These are phyloP conservation scores for Drechslerella dactyloides DNA, from an alignment of 2,329 filamentous ascomycete genomes.

Conservation along the genomic window DNA sequence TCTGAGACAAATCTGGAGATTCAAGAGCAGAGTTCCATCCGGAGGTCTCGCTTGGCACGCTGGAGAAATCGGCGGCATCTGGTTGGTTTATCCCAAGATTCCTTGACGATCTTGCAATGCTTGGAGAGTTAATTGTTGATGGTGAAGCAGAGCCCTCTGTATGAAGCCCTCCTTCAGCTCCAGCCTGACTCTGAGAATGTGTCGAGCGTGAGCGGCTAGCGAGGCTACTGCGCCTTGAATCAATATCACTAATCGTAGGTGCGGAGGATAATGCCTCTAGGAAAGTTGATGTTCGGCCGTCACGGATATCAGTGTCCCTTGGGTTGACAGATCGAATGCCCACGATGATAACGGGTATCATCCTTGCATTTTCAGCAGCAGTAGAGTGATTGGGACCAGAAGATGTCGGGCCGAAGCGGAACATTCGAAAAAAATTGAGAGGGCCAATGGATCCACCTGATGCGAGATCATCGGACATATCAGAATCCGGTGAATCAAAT, in stretches of 20 bases:
- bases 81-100: not conserved
- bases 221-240: slow-evolving; percentile 1
- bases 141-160: not conserved
- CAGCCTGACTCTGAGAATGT: not conserved
- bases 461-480: slow-evolving; percentile 51
- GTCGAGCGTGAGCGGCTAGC: not conserved
- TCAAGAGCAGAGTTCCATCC: slow-evolving; percentile 32
- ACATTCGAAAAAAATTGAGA: slow-evolving; percentile 73
- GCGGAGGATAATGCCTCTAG: slow-evolving; percentile 57
- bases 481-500: slow-evolving; percentile 44
- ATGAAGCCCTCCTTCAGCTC: not conserved
- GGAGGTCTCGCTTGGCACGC: slow-evolving; percentile 26
- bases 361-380: slow-evolving; percentile 61
- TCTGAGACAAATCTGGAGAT: slow-evolving; percentile 18
- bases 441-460: slow-evolving; percentile 62
- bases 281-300: slow-evolving; percentile 61
- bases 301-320: slow-evolving; percentile 60
- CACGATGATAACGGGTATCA: slow-evolving; percentile 73
- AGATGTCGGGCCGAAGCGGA: slow-evolving; percentile 68
- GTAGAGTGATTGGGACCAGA: slow-evolving; percentile 53
- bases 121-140: not conserved
- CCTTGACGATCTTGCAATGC: not conserved
- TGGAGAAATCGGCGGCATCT: slow-evolving; percentile 9
- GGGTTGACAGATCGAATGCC: slow-evolving; percentile 71
- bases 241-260: slow-evolving; percentile 13